Conservation (phyloP, 2,329 filamentous ascomycete genomes). For the Conoideocrella luteorostrata region DNA sequence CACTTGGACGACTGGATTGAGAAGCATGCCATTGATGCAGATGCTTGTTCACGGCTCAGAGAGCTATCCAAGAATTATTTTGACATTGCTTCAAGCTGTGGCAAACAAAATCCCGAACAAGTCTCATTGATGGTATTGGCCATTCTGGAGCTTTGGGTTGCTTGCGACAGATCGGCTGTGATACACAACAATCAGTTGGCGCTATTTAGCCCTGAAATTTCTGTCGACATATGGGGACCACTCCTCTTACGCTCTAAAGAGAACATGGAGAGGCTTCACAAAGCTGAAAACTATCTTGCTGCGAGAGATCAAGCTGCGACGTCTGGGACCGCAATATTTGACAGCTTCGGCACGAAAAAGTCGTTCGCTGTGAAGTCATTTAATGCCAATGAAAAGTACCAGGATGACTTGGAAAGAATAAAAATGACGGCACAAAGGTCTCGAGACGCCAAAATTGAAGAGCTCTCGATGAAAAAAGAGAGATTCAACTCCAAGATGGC, state of each 20-base stretch:
- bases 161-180: slow-evolving; percentile 42
- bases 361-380: no score
- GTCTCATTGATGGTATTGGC: slow-evolving; percentile 49
- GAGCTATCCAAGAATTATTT: slow-evolving; percentile 29
- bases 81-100: slow-evolving; percentile 19
- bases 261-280: slow-evolving; percentile 30
- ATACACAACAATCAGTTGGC: slow-evolving; percentile 30
- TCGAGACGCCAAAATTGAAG: no score
- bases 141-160: slow-evolving; percentile 51
- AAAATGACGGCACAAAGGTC: no score
- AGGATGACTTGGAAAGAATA: no score
- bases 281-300: slow-evolving; percentile 17
- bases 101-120: slow-evolving; percentile 34
- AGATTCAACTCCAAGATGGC: no score
- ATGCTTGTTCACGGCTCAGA: slow-evolving; percentile 22
- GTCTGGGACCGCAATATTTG: no score
- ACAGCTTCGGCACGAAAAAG: no score
- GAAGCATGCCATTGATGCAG: slow-evolving; percentile 9
- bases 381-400: no score
- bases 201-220: slow-evolving; percentile 40
- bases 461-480: no score
- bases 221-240: slow-evolving; percentile 26
- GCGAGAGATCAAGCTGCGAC: no score
- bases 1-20: slow-evolving; percentile 32
- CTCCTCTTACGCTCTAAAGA: slow-evolving; percentile 36